Base-by-base conservation (phyloP, 2,329 filamentous ascomycete genomes). In the Sporothrix schenckii region DNA sequence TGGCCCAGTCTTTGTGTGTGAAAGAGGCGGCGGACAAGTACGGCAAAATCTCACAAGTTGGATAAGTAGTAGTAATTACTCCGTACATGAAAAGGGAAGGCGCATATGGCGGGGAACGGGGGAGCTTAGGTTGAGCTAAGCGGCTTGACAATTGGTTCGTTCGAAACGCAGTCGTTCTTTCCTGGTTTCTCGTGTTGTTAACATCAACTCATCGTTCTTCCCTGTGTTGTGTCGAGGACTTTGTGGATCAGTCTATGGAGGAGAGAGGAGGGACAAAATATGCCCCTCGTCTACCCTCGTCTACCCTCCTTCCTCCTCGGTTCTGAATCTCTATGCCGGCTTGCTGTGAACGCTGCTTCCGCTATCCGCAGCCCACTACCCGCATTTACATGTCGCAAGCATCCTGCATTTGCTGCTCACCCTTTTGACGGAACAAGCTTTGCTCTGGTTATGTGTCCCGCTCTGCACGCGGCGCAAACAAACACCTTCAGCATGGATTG, bases 91-190 rank as follows among this genome's bases (percentile, higher is more conserved):
- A 67, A 61, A 52, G n/a, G 67, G 34, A 58, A 69, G 47, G 70
- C 44, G 44, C 44, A 65, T 52, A 72, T 69, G 44, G 70, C 60
- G 66, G 66, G 70, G 70, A 68, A 34, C 50, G 44, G 24, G 60
- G 21, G 21, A 61, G 61, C 66, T 56, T 49, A 21, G 66, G 56
- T 56, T 66, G 54, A n/a, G n/a, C 30, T 16, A 47, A 13, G 41
- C 13, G 34, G 61, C 61, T 34, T 49, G 44, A 30, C 61, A 44
- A 47, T 63, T 63, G 44, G 24, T 65, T 65, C 16, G 14, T 2
- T 41, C 39, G 10, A 21, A 54, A 30, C 61, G 44, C 50, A 41
- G 19, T 41, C 34, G 50, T 11, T n/a, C 41, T 50, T 50, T n/a
- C 6, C 49, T 21, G 19, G 49, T 14, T 27, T 30, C 44, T 5